Conservation (phyloP, 176 grass and related monocot species). For the Puya raimondii region DNA sequence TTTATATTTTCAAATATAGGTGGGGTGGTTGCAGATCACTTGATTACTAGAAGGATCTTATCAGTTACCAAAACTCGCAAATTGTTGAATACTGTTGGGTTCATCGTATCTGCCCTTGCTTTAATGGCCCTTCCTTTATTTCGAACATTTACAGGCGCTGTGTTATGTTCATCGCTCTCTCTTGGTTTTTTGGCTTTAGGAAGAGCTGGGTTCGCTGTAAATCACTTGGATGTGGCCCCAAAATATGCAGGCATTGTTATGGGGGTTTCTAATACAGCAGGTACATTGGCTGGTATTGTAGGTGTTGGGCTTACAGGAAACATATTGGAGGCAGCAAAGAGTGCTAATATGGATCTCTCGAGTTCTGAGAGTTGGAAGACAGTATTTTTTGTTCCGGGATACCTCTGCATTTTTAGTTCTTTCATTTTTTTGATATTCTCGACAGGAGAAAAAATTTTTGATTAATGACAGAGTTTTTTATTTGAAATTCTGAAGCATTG, state of each 20-base stretch:
- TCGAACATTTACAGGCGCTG: constrained; percentile 43
- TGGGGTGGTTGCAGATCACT: constrained; percentile 58
- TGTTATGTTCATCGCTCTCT: constrained; percentile 48
- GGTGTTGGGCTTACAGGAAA: constrained; percentile 56
- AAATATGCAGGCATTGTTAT: constrained; percentile 84
- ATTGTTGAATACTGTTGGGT: constrained; percentile 67
- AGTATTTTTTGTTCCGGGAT: constrained; percentile 63
- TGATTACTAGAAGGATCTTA: constrained; percentile 64
- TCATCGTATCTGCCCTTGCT: constrained; percentile 53
- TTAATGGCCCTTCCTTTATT: constrained; percentile 64
- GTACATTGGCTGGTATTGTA: constrained; percentile 74
- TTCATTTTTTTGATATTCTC: constrained; percentile 68
- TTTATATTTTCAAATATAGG: constrained; percentile 85
- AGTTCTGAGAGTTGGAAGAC: constrained; percentile 54
- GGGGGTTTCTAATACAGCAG: constrained; percentile 79
- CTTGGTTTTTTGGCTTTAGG: constrained; percentile 71
- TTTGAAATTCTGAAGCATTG: not conserved
- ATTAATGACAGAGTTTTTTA: constrained; percentile 20
- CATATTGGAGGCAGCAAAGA: constrained; percentile 64
- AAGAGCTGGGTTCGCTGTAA: constrained; percentile 73
- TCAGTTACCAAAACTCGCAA: constrained; percentile 75
- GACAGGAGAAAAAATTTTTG: constrained; percentile 75
- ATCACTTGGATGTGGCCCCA: constrained; percentile 83
- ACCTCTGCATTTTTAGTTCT: constrained; percentile 74
- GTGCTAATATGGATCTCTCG: constrained; percentile 52